Base-by-base conservation (phyloP, 2,329 filamentous ascomycete species). In the Aspergillus luchuensis region DNA sequence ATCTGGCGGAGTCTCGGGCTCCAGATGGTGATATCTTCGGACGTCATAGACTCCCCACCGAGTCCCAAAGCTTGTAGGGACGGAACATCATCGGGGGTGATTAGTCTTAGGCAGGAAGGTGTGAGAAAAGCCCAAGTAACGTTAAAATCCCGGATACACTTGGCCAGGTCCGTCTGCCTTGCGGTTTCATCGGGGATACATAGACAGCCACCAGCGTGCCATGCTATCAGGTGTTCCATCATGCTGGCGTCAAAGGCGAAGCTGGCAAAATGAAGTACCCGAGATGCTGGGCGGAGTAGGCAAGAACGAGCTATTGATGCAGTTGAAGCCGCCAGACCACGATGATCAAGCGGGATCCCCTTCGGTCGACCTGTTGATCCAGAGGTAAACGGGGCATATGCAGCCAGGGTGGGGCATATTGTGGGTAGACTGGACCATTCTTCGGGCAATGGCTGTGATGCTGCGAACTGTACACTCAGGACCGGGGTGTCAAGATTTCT, bases 91-190 rank as follows among this genome's bases (percentile, higher is more conserved):
- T 51, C 48, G 8, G 28, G 48, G 5, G 19, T 21, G 28, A 51
- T 25, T 13, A 51, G n/a, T 5, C 48, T 28, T 17, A 51, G 28
- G 5, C 19, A 33, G 4, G 48, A 51, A 8, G 48, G 48, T 6
- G 48, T 88, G 70, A 88, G 79, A 67, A 84, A 82, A 1, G 79
- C 81, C 78, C 78, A 81, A 36, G 77, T 82, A 23, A 81, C 79
- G 6, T 78, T 70, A 75, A 82, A 62, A 21, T 36, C 81, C 0
- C 78, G 76, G 33, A 86, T 81, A 0, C 33, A 76, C 76, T 0
- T 76, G 77, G 1, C 74, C 71, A 8, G 85, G 74, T 36, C 33
- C 33, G 49, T 82, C 76, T 59, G 58, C 36, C 64, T 62, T 19
- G 58, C 56, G 8, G 19, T 48, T 4, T 41, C n/a, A 5, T 53